Evolutionary conservation across 768 basidiomycete genomes (phyloP), one percentile per base, ranked within the genome.

Genomic region (Amanita exitialis): DNA sequence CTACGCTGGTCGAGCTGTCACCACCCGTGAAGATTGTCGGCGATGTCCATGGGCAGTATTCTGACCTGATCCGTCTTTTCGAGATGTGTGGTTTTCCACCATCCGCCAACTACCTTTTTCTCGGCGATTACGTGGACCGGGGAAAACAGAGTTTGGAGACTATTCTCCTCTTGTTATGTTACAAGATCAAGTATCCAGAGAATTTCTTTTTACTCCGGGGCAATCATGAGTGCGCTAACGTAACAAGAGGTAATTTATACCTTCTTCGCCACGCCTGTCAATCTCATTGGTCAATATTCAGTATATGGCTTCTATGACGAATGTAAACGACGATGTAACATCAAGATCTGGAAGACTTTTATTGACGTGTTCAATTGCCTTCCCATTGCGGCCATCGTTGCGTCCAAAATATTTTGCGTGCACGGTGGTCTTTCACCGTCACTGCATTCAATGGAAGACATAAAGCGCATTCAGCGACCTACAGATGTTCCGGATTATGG

Each of bases 81-180:
- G 96, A 98, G 68, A 98, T 98, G 95, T 98, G 96, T 64, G 96
- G 96, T 20, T 99, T 98, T 68, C 96, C 96, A 23, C 96, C 96
- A 4, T 78, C 86, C 4, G 86, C 93, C 58, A 98, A 98, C 64
- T 99, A 98, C 68, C 88, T 99, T 54, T 99, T 98, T 76, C 78
- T 99, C 39, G 96, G 96, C 39, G 96, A 99, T 70, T 99, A 99
- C 62, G 96, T 99, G 62, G 96, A 99, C 70, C 77, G 96, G 56
- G 96, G 96, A 27, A 98, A 98, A 70, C 95, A 98, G 70, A 93
- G 90, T 61, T 79, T 99, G 54, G 96, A 99, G 68, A 98, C 96
- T 13, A 98, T 99, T 63, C 80, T 98, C 21, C 80, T 99, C 44
- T 75, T 99, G 36, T 74, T 98, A 37, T 98, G 96, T 68, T 98